Percentiles rank a stretch among this genome's conserved stretches.
Evolutionary conservation across 2,329 filamentous ascomycete species (phyloP).

Genomic region (Fusarium sp.): DNA sequence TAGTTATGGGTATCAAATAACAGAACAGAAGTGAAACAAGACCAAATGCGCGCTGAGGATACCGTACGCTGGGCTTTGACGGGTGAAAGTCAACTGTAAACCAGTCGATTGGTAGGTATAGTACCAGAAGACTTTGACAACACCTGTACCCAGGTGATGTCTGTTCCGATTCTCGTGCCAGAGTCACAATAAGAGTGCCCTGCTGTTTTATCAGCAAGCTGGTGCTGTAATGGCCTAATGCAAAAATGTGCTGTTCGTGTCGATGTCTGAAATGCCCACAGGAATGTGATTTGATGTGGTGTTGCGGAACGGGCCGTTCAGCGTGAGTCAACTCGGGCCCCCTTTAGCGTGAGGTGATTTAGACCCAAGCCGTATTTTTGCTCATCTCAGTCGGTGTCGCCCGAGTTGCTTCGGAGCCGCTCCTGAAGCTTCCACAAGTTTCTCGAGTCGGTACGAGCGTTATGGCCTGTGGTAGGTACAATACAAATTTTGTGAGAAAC

Average conservation of each 20-base stretch:
- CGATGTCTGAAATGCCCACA: slow-evolving; percentile 36
- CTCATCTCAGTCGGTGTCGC: slow-evolving; percentile 8
- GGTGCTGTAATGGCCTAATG: slow-evolving; percentile 8
- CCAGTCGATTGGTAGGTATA: background rate
- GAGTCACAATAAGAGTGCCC: background rate
- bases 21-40: slow-evolving; percentile 42
- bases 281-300: slow-evolving; percentile 5
- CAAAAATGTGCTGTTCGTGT: slow-evolving; percentile 10
- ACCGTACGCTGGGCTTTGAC: slow-evolving; percentile 1
- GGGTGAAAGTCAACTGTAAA: background rate
- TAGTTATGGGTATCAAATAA: slow-evolving; percentile 47
- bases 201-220: slow-evolving; percentile 9
- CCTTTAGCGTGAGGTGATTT: slow-evolving; percentile 10
- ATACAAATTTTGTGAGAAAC: slow-evolving; percentile 13
- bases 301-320: slow-evolving; percentile 41
- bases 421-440: background rate
- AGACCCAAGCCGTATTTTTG: slow-evolving; percentile 2
- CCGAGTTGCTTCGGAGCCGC: background rate
- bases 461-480: background rate
- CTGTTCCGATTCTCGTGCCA: background rate
- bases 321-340: slow-evolving; percentile 24
- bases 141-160: slow-evolving; percentile 9
- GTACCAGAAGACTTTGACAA: background rate
- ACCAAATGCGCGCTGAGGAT: slow-evolving; percentile 1
- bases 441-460: background rate